phyloP scores from a whole-genome alignment of 257 asterid species.

The Phtheirospermum japonicum region DNA sequence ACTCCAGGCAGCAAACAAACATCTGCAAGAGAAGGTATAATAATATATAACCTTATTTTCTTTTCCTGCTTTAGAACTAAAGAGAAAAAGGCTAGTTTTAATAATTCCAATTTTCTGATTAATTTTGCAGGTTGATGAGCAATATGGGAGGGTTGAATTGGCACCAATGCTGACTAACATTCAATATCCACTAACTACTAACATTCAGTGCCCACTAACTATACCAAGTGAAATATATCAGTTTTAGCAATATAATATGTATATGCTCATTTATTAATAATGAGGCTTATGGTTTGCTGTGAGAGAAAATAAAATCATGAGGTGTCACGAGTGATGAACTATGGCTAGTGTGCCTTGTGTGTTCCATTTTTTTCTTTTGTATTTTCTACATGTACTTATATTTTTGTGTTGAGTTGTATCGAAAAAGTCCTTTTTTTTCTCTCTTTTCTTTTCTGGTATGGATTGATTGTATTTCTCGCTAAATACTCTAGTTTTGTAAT shows the following conservation, averaged over 20 bases:
- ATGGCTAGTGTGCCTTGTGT: slow-evolving; percentile 10
- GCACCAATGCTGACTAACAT: slow-evolving; percentile 43
- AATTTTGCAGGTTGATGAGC: slow-evolving; percentile 67
- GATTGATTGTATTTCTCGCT: too few species aligned
- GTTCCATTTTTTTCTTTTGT: neutral
- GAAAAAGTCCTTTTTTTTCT: too few species aligned
- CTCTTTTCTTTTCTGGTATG: too few species aligned
- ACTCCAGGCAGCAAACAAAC: slow-evolving; percentile 76
- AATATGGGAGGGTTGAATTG: slow-evolving; percentile 44
- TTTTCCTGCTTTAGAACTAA: too few species aligned
- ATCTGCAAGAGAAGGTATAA: slow-evolving; percentile 67
- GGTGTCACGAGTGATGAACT: too few species aligned
- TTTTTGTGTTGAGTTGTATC: too few species aligned
- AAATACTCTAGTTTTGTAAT: too few species aligned
- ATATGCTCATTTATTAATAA: slow-evolving; percentile 7
- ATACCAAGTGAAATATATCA: slow-evolving; percentile 48
- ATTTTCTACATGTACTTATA: too few species aligned
- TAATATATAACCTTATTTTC: neutral
- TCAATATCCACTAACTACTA: slow-evolving; percentile 49
- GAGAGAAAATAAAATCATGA: slow-evolving; percentile 18
- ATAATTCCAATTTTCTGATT: neutral
- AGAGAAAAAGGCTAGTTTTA: too few species aligned
- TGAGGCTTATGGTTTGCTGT: slow-evolving; percentile 25
- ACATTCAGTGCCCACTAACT: slow-evolving; percentile 45
- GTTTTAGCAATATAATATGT: slow-evolving; percentile 20